Base-by-base conservation (phyloP, 768 basidiomycete genomes). In the Leccinum variicolor region DNA sequence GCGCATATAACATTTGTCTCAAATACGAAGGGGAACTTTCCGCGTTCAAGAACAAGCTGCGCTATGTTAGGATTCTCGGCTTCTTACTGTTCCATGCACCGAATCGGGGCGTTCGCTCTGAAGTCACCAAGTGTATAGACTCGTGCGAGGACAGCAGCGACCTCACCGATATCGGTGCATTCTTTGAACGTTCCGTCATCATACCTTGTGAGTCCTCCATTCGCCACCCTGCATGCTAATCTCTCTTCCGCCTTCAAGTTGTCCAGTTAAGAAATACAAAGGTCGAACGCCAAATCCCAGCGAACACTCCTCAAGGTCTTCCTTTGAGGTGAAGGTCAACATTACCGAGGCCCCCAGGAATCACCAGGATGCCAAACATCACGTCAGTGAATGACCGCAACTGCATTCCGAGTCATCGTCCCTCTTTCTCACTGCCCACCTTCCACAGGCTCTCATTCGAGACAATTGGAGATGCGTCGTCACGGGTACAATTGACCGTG, bases 401-500 rank as follows among this genome's bases (percentile, higher is more conserved):
- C 53, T 28, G 17, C n/a, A n/a, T n/a, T n/a, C n/a, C n/a, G n/a
- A n/a, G n/a, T 53, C 25, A 43, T 48, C 29, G 3, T 19, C 39
- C 28, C 25, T 4, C 31, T 33, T 45, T 52, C 53, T 54, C 33
- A 46, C 15, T 41, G 31, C 17, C 33, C 19, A 1, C 43, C 23
- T 60, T 50, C 10, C 23, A 53, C 23, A 75, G 75, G 74, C 77
- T 46, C 64, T 76, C 21, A 55, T 70, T 39, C 72, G 75, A 28
- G 75, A 78, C 56, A 66, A 64, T 9, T 74, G 58, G 62, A 69
- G 64, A 47, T 78, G 76, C 54, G 61, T 73, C 10, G 57, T 75
- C 6, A 69, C 71, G 17, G 70, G 67, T 49, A 19, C 26, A 25
- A 63, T 67, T 50, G 74, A 76, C 47, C 2, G 6, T 14, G 21